Evolutionary conservation across 108 stramenopile genomes (phyloP), one percentile per base, ranked within the genome.

Genomic region (Conticribra weissflogii): DNA sequence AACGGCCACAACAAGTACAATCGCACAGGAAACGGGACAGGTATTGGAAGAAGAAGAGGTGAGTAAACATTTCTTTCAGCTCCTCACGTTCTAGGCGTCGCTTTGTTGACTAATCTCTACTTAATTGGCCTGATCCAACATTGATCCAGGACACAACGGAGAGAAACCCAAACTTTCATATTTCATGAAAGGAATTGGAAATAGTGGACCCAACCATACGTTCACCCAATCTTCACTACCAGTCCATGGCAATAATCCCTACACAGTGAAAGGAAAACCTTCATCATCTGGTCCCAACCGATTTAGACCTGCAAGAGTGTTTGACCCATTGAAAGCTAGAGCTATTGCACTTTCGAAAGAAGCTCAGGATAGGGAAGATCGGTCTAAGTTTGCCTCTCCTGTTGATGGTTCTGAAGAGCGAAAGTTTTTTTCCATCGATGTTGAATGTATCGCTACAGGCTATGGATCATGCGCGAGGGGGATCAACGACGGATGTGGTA

Each of bases 161-260:
- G 67, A 63, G 18, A 68, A 56, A 54, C 59, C 67, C 16, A 44
- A 88, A 21, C 90, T 88, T 76, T 54, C 79, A 46, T 90, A 88
- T 70, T 88, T 70, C 73, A 74, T 82, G 25, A 72, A 68, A 55
- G 88, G 88, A 18, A 72, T 79, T 72, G 90, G 91, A 70, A 84
- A 76, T 52, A 81, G 91, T 3, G 91, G 87, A 30, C 57, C 66
- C 19, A 59, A 67, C 8, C 90, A 89, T 63, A 83, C 86, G 7
- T 92, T 88, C 83, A 81, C 45, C 49, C 17, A 48, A 28, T 21
- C 23, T 24, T 17, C 28, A 23, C 53, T 18, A 14, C 67, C 12
- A 22, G 24, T 24, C 29, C 44, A 41, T n/a, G 27, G 27, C 56
- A 59, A 41, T 32, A 47, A 45, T 44, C 36, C 33, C 58, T 34